Percentiles rank a stretch among this genome's conserved stretches.
These are phyloP conservation scores for Steccherinum ochraceum DNA, from an alignment of 768 basidiomycete species.

Conservation along the genomic window DNA sequence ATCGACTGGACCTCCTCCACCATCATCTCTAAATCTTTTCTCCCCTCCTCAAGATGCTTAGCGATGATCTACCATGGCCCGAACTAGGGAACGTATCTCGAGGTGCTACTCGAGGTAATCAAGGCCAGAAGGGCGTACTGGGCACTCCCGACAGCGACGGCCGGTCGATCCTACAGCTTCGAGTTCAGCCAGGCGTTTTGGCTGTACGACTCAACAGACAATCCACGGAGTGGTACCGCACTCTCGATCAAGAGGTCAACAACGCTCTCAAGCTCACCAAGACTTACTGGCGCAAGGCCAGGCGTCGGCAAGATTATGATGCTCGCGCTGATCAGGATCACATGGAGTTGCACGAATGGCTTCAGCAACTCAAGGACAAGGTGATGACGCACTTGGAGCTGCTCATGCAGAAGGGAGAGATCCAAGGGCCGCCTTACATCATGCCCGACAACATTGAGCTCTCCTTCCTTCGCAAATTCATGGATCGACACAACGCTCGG, in stretches of 20 bases:
- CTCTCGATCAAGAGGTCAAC: conserved; percentile 72
- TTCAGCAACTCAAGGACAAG: conserved; percentile 83
- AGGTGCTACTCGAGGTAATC: conserved; percentile 78
- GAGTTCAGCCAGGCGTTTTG: conserved; percentile 79
- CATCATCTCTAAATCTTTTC: background rate
- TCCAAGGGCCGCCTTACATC: conserved; percentile 73
- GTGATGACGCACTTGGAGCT: conserved; percentile 84
- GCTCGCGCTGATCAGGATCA: conserved; percentile 82
- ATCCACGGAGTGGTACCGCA: conserved; percentile 79
- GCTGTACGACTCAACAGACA: conserved; percentile 69
- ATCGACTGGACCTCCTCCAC: background rate
- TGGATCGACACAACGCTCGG: conserved; percentile 70
- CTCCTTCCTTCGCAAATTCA: conserved; percentile 73
- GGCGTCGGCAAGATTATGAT: conserved; percentile 80
- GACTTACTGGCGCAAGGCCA: conserved; percentile 74
- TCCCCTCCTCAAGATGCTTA: conserved; percentile 27
- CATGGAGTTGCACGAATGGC: conserved; percentile 85
- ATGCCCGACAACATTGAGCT: conserved; percentile 80
- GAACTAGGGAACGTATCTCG: conserved; percentile 82
- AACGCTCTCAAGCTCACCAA: conserved; percentile 79
- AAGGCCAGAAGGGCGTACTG: conserved; percentile 78
- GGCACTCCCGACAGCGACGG: conserved; percentile 68
- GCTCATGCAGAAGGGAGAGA: conserved; percentile 84
- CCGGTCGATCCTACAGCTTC: conserved; percentile 71
- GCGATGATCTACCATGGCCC: conserved; percentile 82